Conservation (phyloP, 1,139 yeast genomes). For the Blastobotrys ciferrii region DNA sequence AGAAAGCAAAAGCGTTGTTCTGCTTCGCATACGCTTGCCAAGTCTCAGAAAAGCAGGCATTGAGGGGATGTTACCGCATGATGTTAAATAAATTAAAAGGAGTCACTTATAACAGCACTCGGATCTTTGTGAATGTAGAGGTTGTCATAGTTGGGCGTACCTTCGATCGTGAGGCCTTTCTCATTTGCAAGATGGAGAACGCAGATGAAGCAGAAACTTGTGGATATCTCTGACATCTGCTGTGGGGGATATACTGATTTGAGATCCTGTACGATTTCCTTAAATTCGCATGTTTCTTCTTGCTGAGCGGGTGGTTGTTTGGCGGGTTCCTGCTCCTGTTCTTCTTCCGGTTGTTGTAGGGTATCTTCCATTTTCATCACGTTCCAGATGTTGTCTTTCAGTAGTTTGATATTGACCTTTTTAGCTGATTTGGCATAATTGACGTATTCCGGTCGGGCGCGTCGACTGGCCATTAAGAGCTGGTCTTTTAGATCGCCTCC, state of each 20-base stretch:
- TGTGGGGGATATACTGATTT: conserved; percentile 35
- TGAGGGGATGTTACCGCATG: no score
- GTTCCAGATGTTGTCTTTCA: conserved; percentile 84
- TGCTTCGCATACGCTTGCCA: no score
- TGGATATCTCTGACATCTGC: conserved; percentile 60
- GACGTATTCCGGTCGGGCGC: conserved; percentile 57
- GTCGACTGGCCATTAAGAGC: conserved; percentile 18
- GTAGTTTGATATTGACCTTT: conserved; percentile 72
- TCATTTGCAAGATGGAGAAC: conserved; percentile 86
- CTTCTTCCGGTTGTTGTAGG: neutral
- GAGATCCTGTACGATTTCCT: conserved; percentile 44
- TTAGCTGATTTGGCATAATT: conserved; percentile 80
- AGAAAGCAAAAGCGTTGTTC: no score
- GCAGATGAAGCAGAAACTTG: conserved; percentile 86
- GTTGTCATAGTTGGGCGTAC: conserved; percentile 57
- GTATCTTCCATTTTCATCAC: conserved; percentile 36
- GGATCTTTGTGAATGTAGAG: conserved; percentile 44
- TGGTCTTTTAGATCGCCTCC: conserved; percentile 16
- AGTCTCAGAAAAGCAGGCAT: no score
- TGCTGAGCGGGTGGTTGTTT: neutral
- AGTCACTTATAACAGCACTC: conserved; percentile 16
- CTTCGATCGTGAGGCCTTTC: conserved; percentile 66
- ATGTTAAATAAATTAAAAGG: conserved; percentile 3
- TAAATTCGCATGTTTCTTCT: conserved; percentile 36
- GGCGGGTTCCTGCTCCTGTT: conserved; percentile 10